phyloP scores from a whole-genome alignment of 495 filamentous ascomycete species.

The Penicillium crystallinum region DNA sequence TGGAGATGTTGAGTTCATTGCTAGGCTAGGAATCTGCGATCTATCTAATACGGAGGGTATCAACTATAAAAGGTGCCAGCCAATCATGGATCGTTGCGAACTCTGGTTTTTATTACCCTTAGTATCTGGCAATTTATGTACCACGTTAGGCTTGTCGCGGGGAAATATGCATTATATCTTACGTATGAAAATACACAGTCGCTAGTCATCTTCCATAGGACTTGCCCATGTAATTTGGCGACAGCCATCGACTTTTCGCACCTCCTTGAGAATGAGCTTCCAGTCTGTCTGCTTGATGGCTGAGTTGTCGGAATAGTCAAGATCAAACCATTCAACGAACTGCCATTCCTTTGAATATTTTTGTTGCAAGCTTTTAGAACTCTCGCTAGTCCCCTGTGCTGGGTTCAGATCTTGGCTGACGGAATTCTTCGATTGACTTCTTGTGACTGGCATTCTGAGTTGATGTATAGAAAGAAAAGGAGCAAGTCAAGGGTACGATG shows the following conservation, averaged over 20 bases:
- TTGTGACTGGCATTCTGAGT: constrained; percentile 1
- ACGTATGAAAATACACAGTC: constrained; percentile 7
- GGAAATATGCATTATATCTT: neutral
- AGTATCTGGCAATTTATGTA: too few relatives aligned
- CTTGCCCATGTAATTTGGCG: constrained; percentile 3
- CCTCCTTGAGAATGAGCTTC: constrained; percentile 4
- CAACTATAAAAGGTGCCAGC: too few relatives aligned
- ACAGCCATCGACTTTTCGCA: constrained; percentile 1
- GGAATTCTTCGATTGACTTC: neutral
- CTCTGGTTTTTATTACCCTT: too few relatives aligned
- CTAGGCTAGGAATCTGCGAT: too few relatives aligned
- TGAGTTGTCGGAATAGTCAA: constrained; percentile 6
- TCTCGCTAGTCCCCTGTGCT: neutral
- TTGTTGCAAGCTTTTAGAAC: neutral
- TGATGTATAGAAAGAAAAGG: neutral
- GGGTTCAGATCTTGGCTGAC: neutral
- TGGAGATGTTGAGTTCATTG: too few relatives aligned
- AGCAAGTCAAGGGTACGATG: too few relatives aligned
- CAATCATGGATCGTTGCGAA: too few relatives aligned
- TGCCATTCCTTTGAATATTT: neutral
- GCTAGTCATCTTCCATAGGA: constrained; percentile 1
- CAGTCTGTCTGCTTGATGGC: constrained; percentile 1
- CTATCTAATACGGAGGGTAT: too few relatives aligned
- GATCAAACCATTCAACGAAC: constrained; percentile 6
- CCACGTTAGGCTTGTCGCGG: too few relatives aligned